Evolutionary conservation across 2,329 filamentous ascomycete genomes (phyloP).

Genomic region (Torrubiella hemipterigena): DNA sequence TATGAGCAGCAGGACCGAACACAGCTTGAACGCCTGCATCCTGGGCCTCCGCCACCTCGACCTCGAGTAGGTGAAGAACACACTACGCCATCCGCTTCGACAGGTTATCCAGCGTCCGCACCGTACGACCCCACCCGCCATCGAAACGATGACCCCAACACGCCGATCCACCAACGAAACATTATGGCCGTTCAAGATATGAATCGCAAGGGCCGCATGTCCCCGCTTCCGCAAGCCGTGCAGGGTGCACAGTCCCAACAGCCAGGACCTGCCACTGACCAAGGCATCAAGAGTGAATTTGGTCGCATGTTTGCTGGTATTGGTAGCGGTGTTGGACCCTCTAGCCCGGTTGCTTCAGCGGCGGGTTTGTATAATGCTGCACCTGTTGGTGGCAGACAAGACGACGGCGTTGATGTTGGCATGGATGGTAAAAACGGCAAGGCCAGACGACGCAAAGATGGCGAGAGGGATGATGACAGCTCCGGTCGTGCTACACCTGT

Average conservation of each 20-base stretch:
- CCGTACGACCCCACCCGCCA: slow-evolving; percentile 27
- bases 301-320: slow-evolving; percentile 94
- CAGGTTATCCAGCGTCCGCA: no score
- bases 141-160: slow-evolving; percentile 35
- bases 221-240: slow-evolving; percentile 83
- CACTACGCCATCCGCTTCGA: neutral
- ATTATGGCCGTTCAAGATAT: slow-evolving; percentile 71
- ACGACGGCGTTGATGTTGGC: slow-evolving; percentile 31
- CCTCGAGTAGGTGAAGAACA: slow-evolving; percentile 31
- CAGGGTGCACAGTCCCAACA: slow-evolving; percentile 80
- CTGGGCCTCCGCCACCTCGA: slow-evolving; percentile 21
- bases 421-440: slow-evolving; percentile 32
- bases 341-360: slow-evolving; percentile 34
- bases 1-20: slow-evolving; percentile 42
- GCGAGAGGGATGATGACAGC: slow-evolving; percentile 52
- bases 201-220: slow-evolving; percentile 71
- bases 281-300: slow-evolving; percentile 88
- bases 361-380: slow-evolving; percentile 33
- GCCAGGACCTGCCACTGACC: slow-evolving; percentile 67
- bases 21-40: slow-evolving; percentile 25
- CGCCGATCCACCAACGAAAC: slow-evolving; percentile 47
- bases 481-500: slow-evolving; percentile 50
- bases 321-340: slow-evolving; percentile 43
- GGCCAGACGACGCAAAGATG: slow-evolving; percentile 56
- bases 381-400: slow-evolving; percentile 40